Percentiles rank a stretch among this genome's conserved stretches.
phyloP scores from a whole-genome alignment of 257 asterid species.

The Coffea canephora region DNA sequence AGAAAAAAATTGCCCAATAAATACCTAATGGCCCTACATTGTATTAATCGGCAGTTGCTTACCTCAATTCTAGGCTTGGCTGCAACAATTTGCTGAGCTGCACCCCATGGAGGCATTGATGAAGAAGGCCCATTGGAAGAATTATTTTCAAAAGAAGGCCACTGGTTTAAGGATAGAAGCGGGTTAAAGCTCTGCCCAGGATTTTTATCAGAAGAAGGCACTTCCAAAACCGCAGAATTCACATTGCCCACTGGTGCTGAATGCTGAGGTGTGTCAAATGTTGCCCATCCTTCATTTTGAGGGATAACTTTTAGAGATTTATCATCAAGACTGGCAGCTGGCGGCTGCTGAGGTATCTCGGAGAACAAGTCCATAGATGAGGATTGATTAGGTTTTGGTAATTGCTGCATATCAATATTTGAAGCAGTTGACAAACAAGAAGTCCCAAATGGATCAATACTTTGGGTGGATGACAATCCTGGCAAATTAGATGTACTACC shows the following conservation, averaged over 20 bases:
- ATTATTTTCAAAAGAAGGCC: constrained; percentile 25
- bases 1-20: background rate
- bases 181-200: constrained; percentile 34
- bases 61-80: constrained; percentile 24
- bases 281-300: constrained; percentile 54
- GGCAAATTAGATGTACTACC: constrained; percentile 35
- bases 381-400: constrained; percentile 31
- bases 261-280: constrained; percentile 46
- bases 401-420: constrained; percentile 39
- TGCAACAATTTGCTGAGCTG: constrained; percentile 14
- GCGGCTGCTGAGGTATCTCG: constrained; percentile 36
- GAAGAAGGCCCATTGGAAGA: constrained; percentile 19
- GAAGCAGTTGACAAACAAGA: constrained; percentile 37
- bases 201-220: constrained; percentile 47
- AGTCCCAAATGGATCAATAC: constrained; percentile 42
- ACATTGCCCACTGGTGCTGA: constrained; percentile 32
- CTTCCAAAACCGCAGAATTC: constrained; percentile 28
- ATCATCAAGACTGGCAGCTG: constrained; percentile 32
- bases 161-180: constrained; percentile 23
- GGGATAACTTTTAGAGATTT: constrained; percentile 16
- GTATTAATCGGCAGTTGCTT: constrained; percentile 9
- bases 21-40: constrained; percentile 6
- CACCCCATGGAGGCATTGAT: constrained; percentile 22
- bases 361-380: constrained; percentile 51
- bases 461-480: constrained; percentile 34